These are phyloP conservation scores for Byssochlamys sp. DNA, from an alignment of 2,329 filamentous ascomycete species.

Conservation along the genomic window DNA sequence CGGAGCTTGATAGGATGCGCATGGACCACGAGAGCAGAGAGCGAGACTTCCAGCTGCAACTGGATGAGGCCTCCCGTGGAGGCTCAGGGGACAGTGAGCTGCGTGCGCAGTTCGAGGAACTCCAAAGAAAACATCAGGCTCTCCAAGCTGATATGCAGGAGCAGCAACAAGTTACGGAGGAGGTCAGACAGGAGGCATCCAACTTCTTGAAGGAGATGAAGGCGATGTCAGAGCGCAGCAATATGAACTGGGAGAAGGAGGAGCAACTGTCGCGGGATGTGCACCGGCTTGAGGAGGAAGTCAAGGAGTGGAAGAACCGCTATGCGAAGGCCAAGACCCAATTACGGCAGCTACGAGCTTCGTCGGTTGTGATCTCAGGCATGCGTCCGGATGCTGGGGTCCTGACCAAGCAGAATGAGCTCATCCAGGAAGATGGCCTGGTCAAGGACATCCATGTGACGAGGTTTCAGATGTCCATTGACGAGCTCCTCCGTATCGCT, in stretches of 20 bases:
- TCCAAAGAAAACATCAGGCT: slow-evolving; percentile 56
- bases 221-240: slow-evolving; percentile 68
- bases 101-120: slow-evolving; percentile 48
- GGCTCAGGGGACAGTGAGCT: slow-evolving; percentile 43
- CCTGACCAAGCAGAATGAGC: slow-evolving; percentile 60
- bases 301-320: slow-evolving; percentile 80
- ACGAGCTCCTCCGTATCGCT: slow-evolving; percentile 73
- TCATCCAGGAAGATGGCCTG: slow-evolving; percentile 62
- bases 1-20: slow-evolving; percentile 66
- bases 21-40: slow-evolving; percentile 57
- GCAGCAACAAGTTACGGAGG: slow-evolving; percentile 74
- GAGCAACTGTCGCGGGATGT: slow-evolving; percentile 67
- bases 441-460: slow-evolving; percentile 89
- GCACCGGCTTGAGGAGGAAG: slow-evolving; percentile 66
- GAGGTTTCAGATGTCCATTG: slow-evolving; percentile 86
- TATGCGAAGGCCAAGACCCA: slow-evolving; percentile 85
- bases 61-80: slow-evolving; percentile 37
- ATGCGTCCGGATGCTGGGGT: slow-evolving; percentile 30
- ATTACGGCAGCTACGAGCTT: slow-evolving; percentile 67
- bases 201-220: slow-evolving; percentile 85
- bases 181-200: slow-evolving; percentile 75
- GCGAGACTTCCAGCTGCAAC: slow-evolving; percentile 53
- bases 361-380: slow-evolving; percentile 61
- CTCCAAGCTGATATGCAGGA: slow-evolving; percentile 56
- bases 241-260: slow-evolving; percentile 69